Evolutionary conservation across 1,284 basidiomycete genomes (phyloP).

Genomic region (Sporisorium iseilematis-ciliati): DNA sequence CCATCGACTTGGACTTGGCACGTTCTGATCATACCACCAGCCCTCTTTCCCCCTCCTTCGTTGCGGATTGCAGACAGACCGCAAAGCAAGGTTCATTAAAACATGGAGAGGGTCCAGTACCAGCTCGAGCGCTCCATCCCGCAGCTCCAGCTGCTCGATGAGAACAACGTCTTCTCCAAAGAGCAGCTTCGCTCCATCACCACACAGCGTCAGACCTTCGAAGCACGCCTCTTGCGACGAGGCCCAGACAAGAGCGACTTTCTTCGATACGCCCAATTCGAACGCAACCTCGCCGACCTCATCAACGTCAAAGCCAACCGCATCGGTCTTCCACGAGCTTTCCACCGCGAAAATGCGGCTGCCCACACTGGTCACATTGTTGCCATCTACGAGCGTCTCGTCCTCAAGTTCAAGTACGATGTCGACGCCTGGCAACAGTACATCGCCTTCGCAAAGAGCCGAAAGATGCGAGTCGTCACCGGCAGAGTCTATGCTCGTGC

Average conservation of each 20-base stretch:
- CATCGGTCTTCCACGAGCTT: constrained; percentile 50
- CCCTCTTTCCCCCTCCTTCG: background rate
- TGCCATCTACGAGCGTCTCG: constrained; percentile 89
- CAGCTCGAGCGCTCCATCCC: constrained; percentile 96
- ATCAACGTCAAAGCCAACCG: constrained; percentile 50
- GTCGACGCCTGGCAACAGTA: constrained; percentile 89
- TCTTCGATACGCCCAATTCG: constrained; percentile 90
- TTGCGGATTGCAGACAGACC: too few relatives aligned
- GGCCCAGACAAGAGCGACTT: constrained; percentile 88
- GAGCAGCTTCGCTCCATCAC: constrained; percentile 81
- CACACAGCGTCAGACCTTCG: constrained; percentile 84
- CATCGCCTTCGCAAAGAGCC: constrained; percentile 82
- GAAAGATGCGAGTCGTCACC: constrained; percentile 83
- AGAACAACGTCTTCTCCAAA: constrained; percentile 86
- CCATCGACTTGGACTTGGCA: background rate
- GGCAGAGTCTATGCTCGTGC: constrained; percentile 77
- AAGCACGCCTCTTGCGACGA: constrained; percentile 84
- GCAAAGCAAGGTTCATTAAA: background rate
- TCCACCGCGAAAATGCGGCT: constrained; percentile 53
- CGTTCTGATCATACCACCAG: background rate
- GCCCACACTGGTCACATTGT: constrained; percentile 78
- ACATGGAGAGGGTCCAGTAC: constrained; percentile 93
- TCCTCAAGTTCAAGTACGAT: constrained; percentile 88
- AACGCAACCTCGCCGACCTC: constrained; percentile 75
- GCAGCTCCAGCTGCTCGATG: constrained; percentile 92